Evolutionary conservation across 805 yeast genomes (phyloP).

Genomic region (Pichia insulana): DNA sequence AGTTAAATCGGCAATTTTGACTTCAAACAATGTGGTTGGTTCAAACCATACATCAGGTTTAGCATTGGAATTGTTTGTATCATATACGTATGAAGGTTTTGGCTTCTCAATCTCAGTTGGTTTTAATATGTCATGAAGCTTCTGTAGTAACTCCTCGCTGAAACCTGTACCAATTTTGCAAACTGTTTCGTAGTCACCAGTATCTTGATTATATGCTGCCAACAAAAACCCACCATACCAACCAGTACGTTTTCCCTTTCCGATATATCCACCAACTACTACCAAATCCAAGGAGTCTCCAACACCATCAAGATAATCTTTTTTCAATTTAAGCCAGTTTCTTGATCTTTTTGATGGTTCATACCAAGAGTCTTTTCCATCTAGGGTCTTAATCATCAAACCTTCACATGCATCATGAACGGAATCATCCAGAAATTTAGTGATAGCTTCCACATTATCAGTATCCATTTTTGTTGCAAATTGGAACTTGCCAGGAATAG

Average conservation of each 20-base stretch:
- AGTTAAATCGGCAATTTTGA: slow-evolving; percentile 83
- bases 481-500: slow-evolving; percentile 68
- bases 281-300: slow-evolving; percentile 94
- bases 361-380: slow-evolving; percentile 72
- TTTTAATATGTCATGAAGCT: slow-evolving; percentile 49
- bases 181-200: slow-evolving; percentile 89
- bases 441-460: slow-evolving; percentile 64
- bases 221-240: slow-evolving; percentile 89
- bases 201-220: slow-evolving; percentile 83
- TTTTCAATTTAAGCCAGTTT: slow-evolving; percentile 92
- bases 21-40: slow-evolving; percentile 78
- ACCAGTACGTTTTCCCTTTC: slow-evolving; percentile 92
- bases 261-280: slow-evolving; percentile 89
- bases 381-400: slow-evolving; percentile 84
- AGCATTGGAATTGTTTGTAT: slow-evolving; percentile 50
- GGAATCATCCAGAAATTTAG: slow-evolving; percentile 77
- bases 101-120: slow-evolving; percentile 53
- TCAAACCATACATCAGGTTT: slow-evolving; percentile 95
- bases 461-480: slow-evolving; percentile 73
- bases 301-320: slow-evolving; percentile 89
- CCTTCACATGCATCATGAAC: slow-evolving; percentile 92
- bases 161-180: slow-evolving; percentile 98
- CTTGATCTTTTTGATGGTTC: slow-evolving; percentile 94
- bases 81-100: slow-evolving; percentile 60
- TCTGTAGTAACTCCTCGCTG: slow-evolving; percentile 70